Base-by-base conservation (phyloP, 2,329 filamentous ascomycete species). In the Bisporella sp. region DNA sequence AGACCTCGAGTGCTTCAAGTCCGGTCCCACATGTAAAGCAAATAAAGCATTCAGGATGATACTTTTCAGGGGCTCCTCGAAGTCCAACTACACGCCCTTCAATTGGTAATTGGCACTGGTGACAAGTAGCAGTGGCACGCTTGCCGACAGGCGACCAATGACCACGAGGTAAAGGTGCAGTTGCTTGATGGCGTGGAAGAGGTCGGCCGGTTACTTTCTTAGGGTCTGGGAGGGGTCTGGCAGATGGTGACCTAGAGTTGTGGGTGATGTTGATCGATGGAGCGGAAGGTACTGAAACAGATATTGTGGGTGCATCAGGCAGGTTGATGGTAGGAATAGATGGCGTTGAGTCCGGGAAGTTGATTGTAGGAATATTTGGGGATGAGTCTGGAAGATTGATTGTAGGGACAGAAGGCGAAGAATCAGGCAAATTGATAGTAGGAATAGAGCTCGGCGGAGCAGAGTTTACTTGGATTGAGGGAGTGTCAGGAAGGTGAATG, bases 1-100 rank as follows among this genome's bases (percentile, higher is more conserved):
- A 96, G 68, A 99, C 97, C 60, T 95, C 93, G 51, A 99, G 87
- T 49, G 90, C 92, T 71, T 99, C 93, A 13, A 99, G 85, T 21
- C 84, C 79, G 7, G 91, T 95, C 31, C 85, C 83, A 67, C 93
- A 99, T 53, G 87, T 79, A 66, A 89, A 86, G 72, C 93, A 99
- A 41, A 81, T 78, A 72, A 99, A 97, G 69, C 93, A 99, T 57
- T 90, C 82, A 0, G 93, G 91, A 61, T 99, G 93, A 67, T 97
- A 97, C 21, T 91, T 86, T 61, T 83, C 78, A 4, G 70, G 62
- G 39, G 79, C 76, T 30, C 89, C 89, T 1, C 83, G 84, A 5
- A 96, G 82, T 4, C 86, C 88, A 28, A 97, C 86, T 57, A 96
- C 92, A 51, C 92, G 87, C 3, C 93, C 93, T 51, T 93, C 83